These are phyloP conservation scores for Metschnikowia dekortorum DNA, from an alignment of 805 yeast species.

Conservation along the genomic window DNA sequence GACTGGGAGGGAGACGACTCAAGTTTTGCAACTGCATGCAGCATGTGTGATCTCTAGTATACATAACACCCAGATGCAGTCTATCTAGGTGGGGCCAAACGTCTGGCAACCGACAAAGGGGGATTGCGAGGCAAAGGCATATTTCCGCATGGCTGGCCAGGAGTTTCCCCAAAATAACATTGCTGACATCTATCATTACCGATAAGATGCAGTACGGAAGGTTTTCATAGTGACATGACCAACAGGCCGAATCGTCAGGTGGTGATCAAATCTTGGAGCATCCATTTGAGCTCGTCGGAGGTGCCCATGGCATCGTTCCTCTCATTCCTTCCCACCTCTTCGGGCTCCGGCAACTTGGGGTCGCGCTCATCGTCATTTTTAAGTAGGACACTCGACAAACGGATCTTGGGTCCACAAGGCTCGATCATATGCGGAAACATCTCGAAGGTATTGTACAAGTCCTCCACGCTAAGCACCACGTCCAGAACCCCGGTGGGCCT, in stretches of 20 bases:
- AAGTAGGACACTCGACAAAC: slow-evolving; percentile 46
- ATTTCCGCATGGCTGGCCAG: too few relatives aligned
- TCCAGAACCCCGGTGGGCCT: slow-evolving; percentile 6
- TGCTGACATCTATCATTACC: too few relatives aligned
- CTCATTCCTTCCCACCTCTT: not conserved
- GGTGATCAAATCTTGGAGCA: slow-evolving; percentile 61
- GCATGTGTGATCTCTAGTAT: not conserved
- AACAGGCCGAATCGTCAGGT: slow-evolving; percentile 9
- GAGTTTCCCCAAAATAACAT: too few relatives aligned
- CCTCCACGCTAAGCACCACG: slow-evolving; percentile 57
- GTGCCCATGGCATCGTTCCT: slow-evolving; percentile 38
- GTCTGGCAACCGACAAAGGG: not conserved
- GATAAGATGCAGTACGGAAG: not conserved
- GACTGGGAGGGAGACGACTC: not conserved
- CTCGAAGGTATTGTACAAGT: slow-evolving; percentile 58
- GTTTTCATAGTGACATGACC: too few relatives aligned
- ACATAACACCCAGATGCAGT: too few relatives aligned
- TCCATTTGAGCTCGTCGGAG: slow-evolving; percentile 66
- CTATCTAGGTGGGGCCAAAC: not conserved
- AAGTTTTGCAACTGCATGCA: not conserved
- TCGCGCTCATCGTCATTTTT: slow-evolving; percentile 49
- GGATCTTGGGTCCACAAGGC: slow-evolving; percentile 56
- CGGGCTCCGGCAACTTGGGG: slow-evolving; percentile 23
- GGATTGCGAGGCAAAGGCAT: too few relatives aligned
- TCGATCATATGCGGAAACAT: slow-evolving; percentile 66